Conservation (phyloP, 352 stramenopile species). For the Phytopythium aichiense region DNA sequence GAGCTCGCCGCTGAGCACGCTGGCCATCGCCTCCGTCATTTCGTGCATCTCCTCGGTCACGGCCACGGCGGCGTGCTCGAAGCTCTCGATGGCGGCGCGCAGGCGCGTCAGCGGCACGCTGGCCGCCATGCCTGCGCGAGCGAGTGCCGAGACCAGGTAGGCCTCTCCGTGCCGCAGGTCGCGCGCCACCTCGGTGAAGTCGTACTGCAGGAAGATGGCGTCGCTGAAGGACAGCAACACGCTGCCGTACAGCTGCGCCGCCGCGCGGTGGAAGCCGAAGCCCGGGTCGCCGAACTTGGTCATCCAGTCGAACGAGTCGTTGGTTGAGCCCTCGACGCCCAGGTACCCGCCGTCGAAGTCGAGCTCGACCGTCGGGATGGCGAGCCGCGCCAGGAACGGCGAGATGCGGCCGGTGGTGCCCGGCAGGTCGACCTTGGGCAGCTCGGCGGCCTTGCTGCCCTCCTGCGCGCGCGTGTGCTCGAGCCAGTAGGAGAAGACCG, state of each 20-base stretch:
- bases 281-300: conserved; percentile 67
- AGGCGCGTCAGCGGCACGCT: conserved; percentile 44
- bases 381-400: conserved; percentile 63
- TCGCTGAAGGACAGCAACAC: conserved; percentile 75
- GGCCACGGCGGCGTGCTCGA: conserved; percentile 54
- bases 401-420: conserved; percentile 50
- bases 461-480: conserved; percentile 33
- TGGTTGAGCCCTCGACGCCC: conserved; percentile 47
- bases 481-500: conserved; percentile 74
- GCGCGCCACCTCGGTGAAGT: conserved; percentile 75
- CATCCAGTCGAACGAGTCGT: conserved; percentile 74
- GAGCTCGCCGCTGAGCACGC: conserved; percentile 52
- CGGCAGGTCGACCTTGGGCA: conserved; percentile 49
- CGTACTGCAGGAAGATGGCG: conserved; percentile 80
- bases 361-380: conserved; percentile 73
- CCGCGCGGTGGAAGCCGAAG: conserved; percentile 71
- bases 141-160: conserved; percentile 46
- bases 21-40: conserved; percentile 58
- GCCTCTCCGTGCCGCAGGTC: conserved; percentile 62
- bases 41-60: conserved; percentile 51
- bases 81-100: conserved; percentile 48
- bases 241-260: conserved; percentile 76
- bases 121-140: conserved; percentile 21
- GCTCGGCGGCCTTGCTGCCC: conserved; percentile 19
- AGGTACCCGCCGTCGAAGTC: conserved; percentile 68